phyloP scores from a whole-genome alignment of 2,329 filamentous ascomycete genomes.

The Fusarium zealandicum region DNA sequence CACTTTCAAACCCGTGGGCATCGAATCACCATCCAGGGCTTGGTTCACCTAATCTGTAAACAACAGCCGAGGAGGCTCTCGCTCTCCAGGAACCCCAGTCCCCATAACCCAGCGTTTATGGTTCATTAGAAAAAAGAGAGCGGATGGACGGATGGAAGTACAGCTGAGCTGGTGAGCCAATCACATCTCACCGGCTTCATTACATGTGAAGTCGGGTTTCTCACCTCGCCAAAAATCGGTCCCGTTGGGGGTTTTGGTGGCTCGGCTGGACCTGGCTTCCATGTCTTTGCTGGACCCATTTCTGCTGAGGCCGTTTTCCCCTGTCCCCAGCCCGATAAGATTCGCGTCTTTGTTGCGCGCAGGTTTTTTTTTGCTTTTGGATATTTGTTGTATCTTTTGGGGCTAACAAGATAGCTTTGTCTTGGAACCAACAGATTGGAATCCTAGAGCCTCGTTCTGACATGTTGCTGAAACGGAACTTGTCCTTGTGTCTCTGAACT shows the following conservation, averaged over 20 bases:
- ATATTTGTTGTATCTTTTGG: slow-evolving; percentile 7
- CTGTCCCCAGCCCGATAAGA: slow-evolving; percentile 35
- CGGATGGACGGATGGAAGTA: slow-evolving; percentile 20
- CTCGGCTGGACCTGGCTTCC: slow-evolving; percentile 32
- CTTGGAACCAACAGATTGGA: slow-evolving; percentile 26
- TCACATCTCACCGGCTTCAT: slow-evolving; percentile 22
- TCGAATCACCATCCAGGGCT: slow-evolving; percentile 19
- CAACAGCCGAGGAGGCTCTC: slow-evolving; percentile 1
- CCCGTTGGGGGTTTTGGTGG: slow-evolving; percentile 35
- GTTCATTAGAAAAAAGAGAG: slow-evolving; percentile 25
- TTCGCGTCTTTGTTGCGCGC: slow-evolving; percentile 22
- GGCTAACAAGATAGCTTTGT: slow-evolving; percentile 10
- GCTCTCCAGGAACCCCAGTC: not conserved
- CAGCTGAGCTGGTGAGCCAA: slow-evolving; percentile 17
- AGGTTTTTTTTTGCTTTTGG: slow-evolving; percentile 22
- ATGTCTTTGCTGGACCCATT: slow-evolving; percentile 14
- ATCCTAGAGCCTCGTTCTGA: slow-evolving; percentile 31
- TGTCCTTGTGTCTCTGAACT: slow-evolving; percentile 16
- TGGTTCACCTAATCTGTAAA: slow-evolving; percentile 15
- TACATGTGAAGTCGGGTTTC: slow-evolving; percentile 24
- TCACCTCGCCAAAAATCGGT: slow-evolving; percentile 29
- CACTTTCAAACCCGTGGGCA: slow-evolving; percentile 19
- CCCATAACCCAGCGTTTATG: not conserved
- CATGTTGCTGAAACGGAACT: slow-evolving; percentile 22
- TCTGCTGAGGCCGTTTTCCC: slow-evolving; percentile 26